Base-by-base conservation (phyloP, 345 rosid genomes). In the Populus davidiana region DNA sequence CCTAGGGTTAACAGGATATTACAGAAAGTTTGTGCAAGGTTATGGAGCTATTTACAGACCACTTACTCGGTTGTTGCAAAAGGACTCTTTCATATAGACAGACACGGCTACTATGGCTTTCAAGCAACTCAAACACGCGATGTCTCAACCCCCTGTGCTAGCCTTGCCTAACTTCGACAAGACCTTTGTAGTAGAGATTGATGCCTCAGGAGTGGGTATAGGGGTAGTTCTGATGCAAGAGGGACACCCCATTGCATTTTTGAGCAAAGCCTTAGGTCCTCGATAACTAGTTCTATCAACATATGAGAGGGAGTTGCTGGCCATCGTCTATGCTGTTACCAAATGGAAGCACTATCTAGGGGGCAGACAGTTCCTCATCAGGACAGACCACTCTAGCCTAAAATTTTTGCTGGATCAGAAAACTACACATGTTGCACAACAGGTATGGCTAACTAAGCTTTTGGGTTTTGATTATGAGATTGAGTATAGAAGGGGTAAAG, bases 231-330 rank as follows among this genome's bases (percentile, higher is more conserved):
- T 39, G 0, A 39, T 39, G 41, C 41, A 39, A 1, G 11, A 39
- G 7, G 41, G 41, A 10, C 41, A 39, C 7, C 41, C 41, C 11
- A 39, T 39, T 6, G 41, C 41, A 8, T 39, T 39, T 10, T 0
- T 23, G 2, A 7, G 12, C 29, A 64, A 64, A 12, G 11, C 68
- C 0, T 12, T 23, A 0, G 29, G 68, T 6, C 41, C 41, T 0
- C 0, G 31, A 9, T 2, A 64, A 0, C 12, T 20, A 2, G 23
- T 0, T 1, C 11, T 18, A 8, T 23, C 29, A 0, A 13, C 14
- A 1, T 43, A 43, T 43, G 47, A 43, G 14, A 10, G 14, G 47
- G 47, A 43, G 4, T 0, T 43, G 1, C 0, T 43, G 14, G 47
- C 47, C 12, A 43, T 43, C 2, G 47, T 62, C 1, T 62, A 2